Conservation (phyloP, 1,139 yeast genomes). For the Pneumocystis wakefieldiae region DNA sequence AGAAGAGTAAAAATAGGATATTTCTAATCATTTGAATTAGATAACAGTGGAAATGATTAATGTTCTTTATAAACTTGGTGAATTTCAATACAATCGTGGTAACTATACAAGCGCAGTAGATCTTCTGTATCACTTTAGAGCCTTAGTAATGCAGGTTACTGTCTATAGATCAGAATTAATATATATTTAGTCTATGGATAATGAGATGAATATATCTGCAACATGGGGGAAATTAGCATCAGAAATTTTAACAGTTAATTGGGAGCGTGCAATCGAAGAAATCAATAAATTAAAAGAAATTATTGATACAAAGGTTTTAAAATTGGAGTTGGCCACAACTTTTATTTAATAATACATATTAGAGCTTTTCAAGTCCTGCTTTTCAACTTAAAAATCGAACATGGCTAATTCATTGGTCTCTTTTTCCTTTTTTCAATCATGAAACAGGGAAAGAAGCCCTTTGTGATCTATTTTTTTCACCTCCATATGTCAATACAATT, state of each 20-base stretch:
- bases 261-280: slow-evolving; percentile 39
- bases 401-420: slow-evolving; percentile 52
- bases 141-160: slow-evolving; percentile 19
- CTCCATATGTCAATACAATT: slow-evolving; percentile 45
- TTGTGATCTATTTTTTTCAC: slow-evolving; percentile 34
- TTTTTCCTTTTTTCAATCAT: slow-evolving; percentile 42
- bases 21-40: neutral
- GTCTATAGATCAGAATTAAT: neutral
- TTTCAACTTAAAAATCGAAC: slow-evolving; percentile 46
- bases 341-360: neutral
- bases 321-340: neutral
- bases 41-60: slow-evolving; percentile 37
- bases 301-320: slow-evolving; percentile 33
- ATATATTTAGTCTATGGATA: slow-evolving; percentile 29
- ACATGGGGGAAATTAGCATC: slow-evolving; percentile 53
- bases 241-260: slow-evolving; percentile 38
- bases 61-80: slow-evolving; percentile 40
- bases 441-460: slow-evolving; percentile 36
- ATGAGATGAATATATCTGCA: slow-evolving; percentile 36
- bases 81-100: slow-evolving; percentile 45
- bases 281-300: slow-evolving; percentile 39
- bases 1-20: slow-evolving; percentile 22
- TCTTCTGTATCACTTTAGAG: slow-evolving; percentile 39
- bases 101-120: slow-evolving; percentile 44
- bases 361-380: slow-evolving; percentile 34